Conservation (phyloP, 768 basidiomycete genomes). For the Suillus plorans region DNA sequence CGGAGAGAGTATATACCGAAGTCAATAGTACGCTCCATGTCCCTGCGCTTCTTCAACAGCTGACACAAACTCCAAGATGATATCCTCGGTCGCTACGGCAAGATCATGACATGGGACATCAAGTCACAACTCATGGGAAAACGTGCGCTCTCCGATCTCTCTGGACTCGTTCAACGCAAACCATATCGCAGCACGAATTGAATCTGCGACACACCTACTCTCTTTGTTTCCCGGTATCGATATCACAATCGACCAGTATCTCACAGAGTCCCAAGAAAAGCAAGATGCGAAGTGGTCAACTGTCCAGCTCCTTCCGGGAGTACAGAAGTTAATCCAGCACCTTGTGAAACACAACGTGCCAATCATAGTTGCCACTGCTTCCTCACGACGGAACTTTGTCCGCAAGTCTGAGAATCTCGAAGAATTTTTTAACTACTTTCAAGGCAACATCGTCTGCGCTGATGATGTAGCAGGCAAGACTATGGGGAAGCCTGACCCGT, state of each 20-base stretch:
- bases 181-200: conserved; percentile 54
- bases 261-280: conserved; percentile 50
- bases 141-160: conserved; percentile 41
- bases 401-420: conserved; percentile 66
- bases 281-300: conserved; percentile 71
- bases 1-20: conserved; percentile 73
- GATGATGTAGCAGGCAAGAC: conserved; percentile 61
- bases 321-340: conserved; percentile 62
- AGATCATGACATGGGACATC: conserved; percentile 84
- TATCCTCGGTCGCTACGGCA: conserved; percentile 69
- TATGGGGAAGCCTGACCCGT: conserved; percentile 77
- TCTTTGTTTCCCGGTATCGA: conserved; percentile 76
- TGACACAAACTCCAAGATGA: conserved; percentile 46
- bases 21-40: conserved; percentile 62
- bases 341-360: conserved; percentile 67
- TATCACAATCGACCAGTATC: conserved; percentile 60
- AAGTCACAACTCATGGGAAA: conserved; percentile 90
- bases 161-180: neutral
- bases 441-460: conserved; percentile 64
- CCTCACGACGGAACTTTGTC: conserved; percentile 59
- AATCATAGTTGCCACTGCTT: conserved; percentile 82
- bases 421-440: conserved; percentile 59
- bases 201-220: conserved; percentile 64
- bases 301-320: conserved; percentile 74
- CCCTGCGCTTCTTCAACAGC: neutral